Evolutionary conservation across 2,329 filamentous ascomycete genomes (phyloP), one percentile per base, ranked within the genome.

Genomic region (Fusarium sp.): DNA sequence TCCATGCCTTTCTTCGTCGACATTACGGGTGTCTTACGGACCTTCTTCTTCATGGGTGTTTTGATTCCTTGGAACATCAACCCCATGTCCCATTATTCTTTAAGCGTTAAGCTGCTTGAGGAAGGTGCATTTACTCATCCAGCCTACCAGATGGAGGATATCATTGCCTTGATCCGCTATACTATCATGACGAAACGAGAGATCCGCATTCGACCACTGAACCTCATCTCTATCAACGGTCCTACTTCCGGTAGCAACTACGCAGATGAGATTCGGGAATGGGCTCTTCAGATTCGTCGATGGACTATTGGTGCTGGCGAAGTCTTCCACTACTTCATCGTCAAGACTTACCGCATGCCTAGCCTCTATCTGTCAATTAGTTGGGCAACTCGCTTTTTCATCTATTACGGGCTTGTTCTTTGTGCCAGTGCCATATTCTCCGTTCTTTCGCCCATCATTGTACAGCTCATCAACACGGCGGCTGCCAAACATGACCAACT

Each of bases 1-100:
- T 72, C 72, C 0, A 74, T 74, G 72, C 72, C 72, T 3, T 74
- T 74, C 61, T 74, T 74, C 55, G 72, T 74, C 3, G 71, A 74
- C 14, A 74, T 74, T 7, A 74, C 72, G 7, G 72, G 72, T 15
- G 67, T 74, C 51, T 54, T 74, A 47, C 61, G 71, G 15, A 74
- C 71, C 10, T 74, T 74, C 40, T 74, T 74, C 69, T 74, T 74
- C 27, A 74, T 74, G 71, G 72, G 72, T 14, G 53, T 74, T 42
- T 46, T 74, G 38, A 74, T 74, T 16, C 72, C 72, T 1, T 71
- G 68, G 68, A 71, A 71, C 29, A 71, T 71, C 32, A 71, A 71
- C 6, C 68, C 68, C 27, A 71, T 71, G 68, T 71, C 68, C 0
- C 67, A 71, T 16, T 71, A 70, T 29, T 70, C 67, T 24, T 52